Conservation (phyloP, 495 filamentous ascomycete genomes). For the Aspergillus conjunctus region DNA sequence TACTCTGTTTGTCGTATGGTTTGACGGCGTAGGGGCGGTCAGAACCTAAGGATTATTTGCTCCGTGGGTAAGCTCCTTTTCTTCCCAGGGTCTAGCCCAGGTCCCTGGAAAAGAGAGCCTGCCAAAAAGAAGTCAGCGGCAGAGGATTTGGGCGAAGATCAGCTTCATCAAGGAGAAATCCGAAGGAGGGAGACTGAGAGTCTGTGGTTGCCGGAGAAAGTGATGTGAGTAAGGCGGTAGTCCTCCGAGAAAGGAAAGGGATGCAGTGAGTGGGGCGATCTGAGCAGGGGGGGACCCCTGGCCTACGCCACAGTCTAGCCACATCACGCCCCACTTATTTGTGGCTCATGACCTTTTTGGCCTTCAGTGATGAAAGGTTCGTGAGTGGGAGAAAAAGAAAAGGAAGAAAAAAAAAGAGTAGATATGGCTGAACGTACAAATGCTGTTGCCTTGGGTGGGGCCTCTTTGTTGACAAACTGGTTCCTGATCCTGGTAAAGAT, state of each 20-base stretch:
- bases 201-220: neutral
- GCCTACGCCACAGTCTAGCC: neutral
- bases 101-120: neutral
- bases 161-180: neutral
- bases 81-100: neutral
- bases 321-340: neutral
- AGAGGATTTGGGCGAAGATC: neutral
- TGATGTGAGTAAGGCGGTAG: neutral
- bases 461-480: neutral
- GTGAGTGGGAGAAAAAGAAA: neutral
- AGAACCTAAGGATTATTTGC: neutral
- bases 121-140: neutral
- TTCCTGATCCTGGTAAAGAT: neutral
- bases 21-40: slow-evolving; percentile 1
- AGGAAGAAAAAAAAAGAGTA: neutral
- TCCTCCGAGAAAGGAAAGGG: neutral
- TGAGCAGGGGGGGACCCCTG: neutral
- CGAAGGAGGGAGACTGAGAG: no score
- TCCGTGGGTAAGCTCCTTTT: neutral
- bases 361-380: neutral
- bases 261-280: neutral
- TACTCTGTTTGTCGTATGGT: slow-evolving; percentile 2
- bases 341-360: neutral
- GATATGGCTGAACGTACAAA: neutral
- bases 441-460: neutral